phyloP scores from a whole-genome alignment of 2,329 filamentous ascomycete species.

The Grosmannia clavigera region DNA sequence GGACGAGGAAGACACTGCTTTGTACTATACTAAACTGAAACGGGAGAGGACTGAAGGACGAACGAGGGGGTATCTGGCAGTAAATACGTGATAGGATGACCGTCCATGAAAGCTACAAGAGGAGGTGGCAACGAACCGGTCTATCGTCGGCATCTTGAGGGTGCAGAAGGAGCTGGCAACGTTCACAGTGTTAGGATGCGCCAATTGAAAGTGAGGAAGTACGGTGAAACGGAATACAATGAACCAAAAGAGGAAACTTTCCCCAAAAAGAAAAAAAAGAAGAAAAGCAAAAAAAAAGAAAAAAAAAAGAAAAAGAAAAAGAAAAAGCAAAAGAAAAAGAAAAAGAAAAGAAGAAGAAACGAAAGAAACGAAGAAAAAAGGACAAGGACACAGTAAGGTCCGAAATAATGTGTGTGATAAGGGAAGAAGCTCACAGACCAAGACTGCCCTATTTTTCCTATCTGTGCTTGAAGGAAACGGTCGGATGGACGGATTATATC shows the following conservation, averaged over 20 bases:
- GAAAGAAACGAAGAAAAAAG: too few species aligned
- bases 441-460: too few species aligned
- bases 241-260: not conserved
- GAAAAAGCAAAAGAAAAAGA: not conserved
- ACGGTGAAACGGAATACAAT: not conserved
- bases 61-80: not conserved
- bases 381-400: too few species aligned
- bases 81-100: not conserved
- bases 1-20: not conserved
- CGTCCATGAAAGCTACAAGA: not conserved
- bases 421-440: too few species aligned
- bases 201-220: not conserved
- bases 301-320: not conserved
- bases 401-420: too few species aligned
- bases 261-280: conserved; percentile 15
- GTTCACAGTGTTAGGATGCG: not conserved
- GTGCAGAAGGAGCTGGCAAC: not conserved
- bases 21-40: not conserved
- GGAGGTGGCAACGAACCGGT: not conserved
- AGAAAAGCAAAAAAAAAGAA: conserved; percentile 6
- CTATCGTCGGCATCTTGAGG: too few species aligned
- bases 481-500: too few species aligned
- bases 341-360: not conserved
- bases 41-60: not conserved
- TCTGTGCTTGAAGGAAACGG: too few species aligned